Evolutionary conservation across 495 filamentous ascomycete genomes (phyloP), one percentile per base, ranked within the genome.

Genomic region (Talaromyces proteolyticus): DNA sequence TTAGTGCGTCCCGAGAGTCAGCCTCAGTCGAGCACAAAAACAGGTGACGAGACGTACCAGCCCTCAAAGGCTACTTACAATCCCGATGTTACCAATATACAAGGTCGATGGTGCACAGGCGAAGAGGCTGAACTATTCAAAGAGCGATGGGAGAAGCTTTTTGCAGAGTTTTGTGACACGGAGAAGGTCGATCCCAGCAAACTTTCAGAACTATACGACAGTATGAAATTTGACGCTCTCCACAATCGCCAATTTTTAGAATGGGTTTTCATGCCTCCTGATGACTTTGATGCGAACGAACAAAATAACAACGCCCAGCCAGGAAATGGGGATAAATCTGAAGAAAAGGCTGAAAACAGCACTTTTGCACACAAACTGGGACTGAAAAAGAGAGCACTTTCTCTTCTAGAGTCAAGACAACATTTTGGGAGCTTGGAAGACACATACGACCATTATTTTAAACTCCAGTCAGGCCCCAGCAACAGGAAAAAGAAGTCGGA

Each of bases 151-250:
- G 93, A 98, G 70, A 98, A 98, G 73, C 81, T 98, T 7, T 98
- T 98, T 65, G 81, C 79, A 26, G 93, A 98, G 68, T 98, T 97
- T 57, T 91, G 88, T 53, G 93, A 98, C 62, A 85, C 86, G 4
- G 93, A 98, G 54, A 98, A 97, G 70, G 88, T 97, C 8, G 93
- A 98, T 62, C 93, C 93, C 0, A 95, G 90, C 72, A 97, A 97
- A 71, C 90, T 98, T 29, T 95, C 89, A 6, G 93, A 98, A 68
- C 73, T 98, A 2, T 97, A 97, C 61, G 93, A 98, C 65, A 96
- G 91, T 23, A 96, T 97, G 91, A 98, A 98, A 63, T 98, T 96
- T 57, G 93, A 98, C 59, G 93, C 94, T 2, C 77, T 98, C 20
- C 93, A 98, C 64, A 98, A 98, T 63, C 82, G 94, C 4, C 88